Base-by-base conservation (phyloP, 805 yeast species). In the Metschnikowia cubensis region DNA sequence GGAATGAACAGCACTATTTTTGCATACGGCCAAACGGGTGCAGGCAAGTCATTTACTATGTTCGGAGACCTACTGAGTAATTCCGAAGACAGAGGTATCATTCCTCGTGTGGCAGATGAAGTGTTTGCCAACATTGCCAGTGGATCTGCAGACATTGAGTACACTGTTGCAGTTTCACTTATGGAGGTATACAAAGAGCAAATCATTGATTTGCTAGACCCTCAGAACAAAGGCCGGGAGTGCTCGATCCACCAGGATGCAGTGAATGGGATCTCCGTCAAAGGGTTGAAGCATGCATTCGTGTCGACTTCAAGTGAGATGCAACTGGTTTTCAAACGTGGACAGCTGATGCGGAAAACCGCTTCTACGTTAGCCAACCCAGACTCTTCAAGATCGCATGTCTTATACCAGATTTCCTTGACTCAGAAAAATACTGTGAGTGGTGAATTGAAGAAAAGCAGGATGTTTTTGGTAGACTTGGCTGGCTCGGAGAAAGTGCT, bases 401-500 rank as follows among this genome's bases (percentile, higher is more conserved):
- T 92, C 0, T 85, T 90, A 31, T 81, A 89, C 53, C 85, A 84
- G 48, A 73, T 91, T 4, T 79, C 78, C 45, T 69, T 90, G 6
- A 71, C 78, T n/a, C 92, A 87, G 59, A 80, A 79, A 60, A 75
- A 79, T 57, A 53, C 73, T 17, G 67, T 67, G 3, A 73, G 77
- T n/a, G 87, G 86, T 13, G 74, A 81, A 6, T 72, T 79, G 18
- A 85, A 81, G 61, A 72, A 76, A 35, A 84, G 90, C 4, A 82
- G 80, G 51, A 71, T 89, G 52, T 85, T 83, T 58, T 66, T 89
- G 35, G 92, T 89, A 11, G 97, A 89, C 67, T 73, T 89, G 55
- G 96, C 96, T 0, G 96, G 96, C 5, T 84, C 92, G 20, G 96
- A 91, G 65, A 87, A 83, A 63, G 81, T 84, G 35, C 82, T 82